Percentiles rank a stretch among this genome's conserved stretches.
Evolutionary conservation across 306 rosid genomes (phyloP).

Genomic region (Canavalia ensiformis): DNA sequence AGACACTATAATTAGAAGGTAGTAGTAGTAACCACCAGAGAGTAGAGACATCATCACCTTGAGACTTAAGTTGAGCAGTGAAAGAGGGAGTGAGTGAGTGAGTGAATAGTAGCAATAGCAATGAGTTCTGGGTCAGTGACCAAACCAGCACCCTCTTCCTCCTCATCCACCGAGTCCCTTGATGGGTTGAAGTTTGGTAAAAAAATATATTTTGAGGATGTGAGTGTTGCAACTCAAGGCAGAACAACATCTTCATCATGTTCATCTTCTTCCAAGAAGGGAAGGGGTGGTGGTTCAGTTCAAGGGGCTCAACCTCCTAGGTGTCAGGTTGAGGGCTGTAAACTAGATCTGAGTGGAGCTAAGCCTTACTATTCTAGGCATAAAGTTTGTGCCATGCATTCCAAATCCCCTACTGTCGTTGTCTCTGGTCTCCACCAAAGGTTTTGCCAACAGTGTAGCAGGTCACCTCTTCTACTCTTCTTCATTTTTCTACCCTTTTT

Average conservation of each 20-base stretch:
- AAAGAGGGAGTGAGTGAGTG: too few species aligned
- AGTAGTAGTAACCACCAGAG: not conserved
- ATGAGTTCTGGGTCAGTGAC: slow-evolving; percentile 72
- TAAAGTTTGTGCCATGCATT: slow-evolving; percentile 83
- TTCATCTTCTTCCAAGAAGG: slow-evolving; percentile 58
- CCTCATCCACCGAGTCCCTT: slow-evolving; percentile 64
- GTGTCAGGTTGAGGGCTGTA: slow-evolving; percentile 92
- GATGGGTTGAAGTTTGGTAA: slow-evolving; percentile 78
- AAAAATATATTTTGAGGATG: slow-evolving; percentile 79
- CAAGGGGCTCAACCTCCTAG: slow-evolving; percentile 65
- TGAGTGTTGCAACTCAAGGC: slow-evolving; percentile 44
- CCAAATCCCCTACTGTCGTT: slow-evolving; percentile 76
- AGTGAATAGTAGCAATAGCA: not conserved
- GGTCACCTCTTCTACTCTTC: slow-evolving; percentile 43
- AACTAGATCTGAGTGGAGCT: slow-evolving; percentile 81
- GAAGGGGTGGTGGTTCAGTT: slow-evolving; percentile 46
- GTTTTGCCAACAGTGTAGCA: slow-evolving; percentile 98
- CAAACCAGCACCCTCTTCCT: slow-evolving; percentile 52
- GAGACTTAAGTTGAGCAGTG: too few species aligned
- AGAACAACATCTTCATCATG: slow-evolving; percentile 39
- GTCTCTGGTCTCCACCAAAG: slow-evolving; percentile 81
- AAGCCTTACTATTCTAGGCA: slow-evolving; percentile 89
- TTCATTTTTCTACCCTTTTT: not conserved
- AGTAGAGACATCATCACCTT: not conserved
- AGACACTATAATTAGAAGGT: not conserved